Base-by-base conservation (phyloP, 305 asterid species). In the Ilex paraguariensis region DNA sequence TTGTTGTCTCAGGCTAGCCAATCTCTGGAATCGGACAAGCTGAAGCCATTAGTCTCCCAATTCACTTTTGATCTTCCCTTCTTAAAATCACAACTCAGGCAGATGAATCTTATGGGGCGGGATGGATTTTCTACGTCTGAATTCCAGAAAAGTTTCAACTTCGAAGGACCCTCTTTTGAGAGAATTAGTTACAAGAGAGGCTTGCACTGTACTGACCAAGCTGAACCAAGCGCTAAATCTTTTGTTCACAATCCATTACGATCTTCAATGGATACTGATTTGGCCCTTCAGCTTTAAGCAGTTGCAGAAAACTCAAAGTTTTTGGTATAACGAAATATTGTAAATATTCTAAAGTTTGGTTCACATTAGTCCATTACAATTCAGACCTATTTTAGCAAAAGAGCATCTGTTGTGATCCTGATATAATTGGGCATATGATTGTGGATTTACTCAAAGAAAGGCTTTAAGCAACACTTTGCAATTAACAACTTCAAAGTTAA, bases 1-100 rank as follows among this genome's bases (percentile, higher is more conserved):
- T 10, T 28, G 53, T 39, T 60, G 51, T 31, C n/a, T 17, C 54
- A 28, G 52, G 46, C 70, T n/a, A 50, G 31, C 44, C 62, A 56
- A 33, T 45, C 62, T 58, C 40, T 17, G 59, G 60, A 45, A 40
- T 17, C 42, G 45, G 57, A 60, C 21, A 57, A 10, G 36, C 17
- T 64, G 7, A 58, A 49, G 56, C 75, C 84, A 31, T 33, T 57
- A 2, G 64, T 46, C 30, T 54, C 86, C 6, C 70, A 65, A 21
- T 90, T 81, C 80, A 64, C 78, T 9, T 91, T 91, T 57, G 88
- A 79, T 60, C 66, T 86, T 71, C 70, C 85, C 0, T 91, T 91
- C 76, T 67, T 91, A 64, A 77, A 82, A 82, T 84, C 90, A 13
- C 73, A 77, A 68, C 76, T 87, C 17, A 59, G 73, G 49, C 83